Percentiles rank a stretch among this genome's conserved stretches.
Conservation (phyloP, 140 eudicot genomes). For the Oenanthe javanica region DNA sequence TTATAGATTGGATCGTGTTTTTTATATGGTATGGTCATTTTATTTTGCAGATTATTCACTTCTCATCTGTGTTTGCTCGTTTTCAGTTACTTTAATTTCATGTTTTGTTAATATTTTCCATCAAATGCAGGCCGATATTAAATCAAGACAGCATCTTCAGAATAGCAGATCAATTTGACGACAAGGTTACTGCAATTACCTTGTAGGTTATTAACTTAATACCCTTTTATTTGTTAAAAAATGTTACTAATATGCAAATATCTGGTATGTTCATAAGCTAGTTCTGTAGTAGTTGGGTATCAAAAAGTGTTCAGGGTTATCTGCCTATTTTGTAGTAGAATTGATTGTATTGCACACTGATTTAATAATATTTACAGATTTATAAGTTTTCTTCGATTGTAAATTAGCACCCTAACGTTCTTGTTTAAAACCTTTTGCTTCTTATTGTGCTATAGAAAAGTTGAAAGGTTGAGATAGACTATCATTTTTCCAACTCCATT, state of each 20-base stretch:
- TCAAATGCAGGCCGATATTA: slow-evolving; percentile 60
- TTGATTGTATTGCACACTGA: neutral
- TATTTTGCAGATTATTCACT: neutral
- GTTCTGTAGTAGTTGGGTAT: neutral
- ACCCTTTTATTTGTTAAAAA: neutral
- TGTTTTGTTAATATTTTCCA: neutral
- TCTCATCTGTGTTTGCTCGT: neutral
- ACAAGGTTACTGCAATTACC: neutral
- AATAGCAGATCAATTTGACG: slow-evolving; percentile 23
- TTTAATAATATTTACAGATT: neutral
- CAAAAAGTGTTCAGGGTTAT: neutral
- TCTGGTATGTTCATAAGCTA: neutral
- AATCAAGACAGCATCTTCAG: slow-evolving; percentile 68
- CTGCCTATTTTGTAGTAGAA: neutral
- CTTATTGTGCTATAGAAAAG: neutral
- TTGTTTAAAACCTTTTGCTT: neutral
- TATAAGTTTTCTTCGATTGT: neutral
- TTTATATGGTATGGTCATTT: neutral
- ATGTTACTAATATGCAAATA: neutral
- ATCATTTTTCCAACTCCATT: neutral
- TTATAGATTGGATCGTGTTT: neutral
- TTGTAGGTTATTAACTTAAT: neutral
- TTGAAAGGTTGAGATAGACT: neutral
- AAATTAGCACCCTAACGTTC: neutral
- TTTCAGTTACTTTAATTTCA: neutral